These are phyloP conservation scores for Lomentospora prolificans DNA, from an alignment of 2,329 filamentous ascomycete genomes.

Conservation along the genomic window DNA sequence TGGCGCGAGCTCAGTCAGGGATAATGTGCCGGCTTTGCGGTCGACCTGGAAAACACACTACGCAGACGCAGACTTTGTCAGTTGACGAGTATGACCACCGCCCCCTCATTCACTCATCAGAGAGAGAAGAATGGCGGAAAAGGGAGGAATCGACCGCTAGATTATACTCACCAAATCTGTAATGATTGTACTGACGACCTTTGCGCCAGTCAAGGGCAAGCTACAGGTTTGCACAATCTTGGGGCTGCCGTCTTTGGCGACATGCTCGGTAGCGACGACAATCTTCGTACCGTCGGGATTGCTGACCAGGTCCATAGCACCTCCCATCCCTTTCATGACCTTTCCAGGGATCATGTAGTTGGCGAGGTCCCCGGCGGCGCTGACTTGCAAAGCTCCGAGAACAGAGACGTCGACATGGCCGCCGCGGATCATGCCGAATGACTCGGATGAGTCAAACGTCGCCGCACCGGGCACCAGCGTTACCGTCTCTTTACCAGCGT, in stretches of 20 bases:
- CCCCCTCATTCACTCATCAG: too few species aligned
- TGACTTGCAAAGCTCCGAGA: conserved; percentile 73
- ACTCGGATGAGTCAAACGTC: conserved; percentile 71
- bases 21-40: conserved; percentile 49
- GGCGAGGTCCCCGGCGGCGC: conserved; percentile 67
- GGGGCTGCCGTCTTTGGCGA: conserved; percentile 56
- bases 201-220: conserved; percentile 55
- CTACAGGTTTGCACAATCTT: conserved; percentile 58
- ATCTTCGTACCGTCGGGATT: conserved; percentile 65
- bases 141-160: not conserved
- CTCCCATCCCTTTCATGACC: conserved; percentile 80
- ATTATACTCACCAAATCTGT: conserved; percentile 54
- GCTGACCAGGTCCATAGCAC: conserved; percentile 63
- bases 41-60: conserved; percentile 64
- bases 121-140: not conserved
- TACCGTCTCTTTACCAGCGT: conserved; percentile 81
- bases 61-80: not conserved
- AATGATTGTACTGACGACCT: conserved; percentile 62
- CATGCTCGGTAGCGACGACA: conserved; percentile 60
- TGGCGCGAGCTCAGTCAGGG: conserved; percentile 60
- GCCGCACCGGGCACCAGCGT: conserved; percentile 68
- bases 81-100: too few species aligned
- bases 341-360: conserved; percentile 91
- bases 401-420: conserved; percentile 79
- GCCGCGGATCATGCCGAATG: conserved; percentile 79